Base-by-base conservation (phyloP, 345 rosid species). In the rapeseed (Brassica napus) region DNA sequence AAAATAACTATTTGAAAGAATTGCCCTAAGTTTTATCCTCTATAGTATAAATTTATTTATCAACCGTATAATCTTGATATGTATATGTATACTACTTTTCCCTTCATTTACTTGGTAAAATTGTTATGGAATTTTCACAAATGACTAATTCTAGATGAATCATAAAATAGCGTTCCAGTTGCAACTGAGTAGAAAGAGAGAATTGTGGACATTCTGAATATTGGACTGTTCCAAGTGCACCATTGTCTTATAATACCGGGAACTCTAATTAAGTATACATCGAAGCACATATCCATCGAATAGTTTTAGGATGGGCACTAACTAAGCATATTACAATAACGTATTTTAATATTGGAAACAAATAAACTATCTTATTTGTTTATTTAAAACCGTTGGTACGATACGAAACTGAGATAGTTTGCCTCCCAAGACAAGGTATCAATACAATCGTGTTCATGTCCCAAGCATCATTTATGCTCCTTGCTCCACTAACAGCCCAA, bases 341-440 rank as follows among this genome's bases (percentile, higher is more conserved):
- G 66, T 2, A 21, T n/a, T 67, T 58, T 18, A 34, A 67, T 34
- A 23, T 7, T 5, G 11, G 24, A 37, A 49, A n/a, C 11, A 75
- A 54, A 64, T 31, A 65, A 12, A 32, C 42, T 67, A 52, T 21
- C 39, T 54, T 72, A n/a, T 69, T 61, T 37, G 23, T 39, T 26
- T 30, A 3, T 63, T 44, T 35, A 64, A 68, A 34, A 31, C 9
- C 4, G 16, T 65, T 63, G 31, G 42, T 67, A 44, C 21, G 61
- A 54, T 66, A 66, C 26, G 69, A 57, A 66, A 62, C n/a, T 78
- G 80, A 65, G 88, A 87, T 81, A 76, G 86, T 91, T 82, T 90
- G 95, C 89, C 88, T 88, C 91, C 95, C 77, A 75, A 77, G 87
- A 85, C 89, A 85, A 83, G 90, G 88, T 83, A 89, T 86, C 88